A percentile compares a stretch with the other conserved stretches of the same genome.
Evolutionary conservation across 23 red algal genomes (phyloP).

Genomic region (Gracilaria domingensis): DNA sequence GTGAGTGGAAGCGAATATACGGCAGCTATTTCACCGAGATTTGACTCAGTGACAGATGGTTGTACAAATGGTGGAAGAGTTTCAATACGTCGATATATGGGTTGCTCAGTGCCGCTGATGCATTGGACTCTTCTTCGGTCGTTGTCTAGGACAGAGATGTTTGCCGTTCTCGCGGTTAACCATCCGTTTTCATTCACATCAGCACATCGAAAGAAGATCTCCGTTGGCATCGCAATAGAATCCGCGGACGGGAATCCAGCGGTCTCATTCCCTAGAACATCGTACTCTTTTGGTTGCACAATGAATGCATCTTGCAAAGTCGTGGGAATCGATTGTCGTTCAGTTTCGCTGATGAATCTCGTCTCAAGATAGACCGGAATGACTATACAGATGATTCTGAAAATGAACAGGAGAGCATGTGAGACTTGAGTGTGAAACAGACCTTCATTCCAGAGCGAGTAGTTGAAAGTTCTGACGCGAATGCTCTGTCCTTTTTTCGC

Average conservation of each 20-base stretch:
- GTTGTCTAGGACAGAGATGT: neutral
- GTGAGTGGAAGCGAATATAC: neutral
- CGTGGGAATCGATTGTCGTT: neutral
- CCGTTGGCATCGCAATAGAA: neutral
- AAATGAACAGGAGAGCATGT: neutral
- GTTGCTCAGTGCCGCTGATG: neutral
- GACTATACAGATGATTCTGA: neutral
- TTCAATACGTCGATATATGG: neutral
- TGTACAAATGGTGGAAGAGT: neutral
- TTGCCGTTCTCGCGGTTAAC: neutral
- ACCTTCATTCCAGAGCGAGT: conserved; percentile 8
- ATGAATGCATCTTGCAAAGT: neutral
- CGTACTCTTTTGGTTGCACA: neutral
- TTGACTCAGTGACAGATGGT: too few species aligned
- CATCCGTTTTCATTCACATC: neutral
- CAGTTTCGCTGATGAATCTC: neutral
- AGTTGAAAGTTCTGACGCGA: neutral
- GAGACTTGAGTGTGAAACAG: neutral
- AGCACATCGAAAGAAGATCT: conserved; percentile 3
- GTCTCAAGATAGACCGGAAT: conserved; percentile 13
- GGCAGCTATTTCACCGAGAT: neutral
- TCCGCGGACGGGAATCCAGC: neutral
- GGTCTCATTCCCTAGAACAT: too few species aligned
- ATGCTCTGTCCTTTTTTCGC: neutral
- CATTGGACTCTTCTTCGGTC: neutral